Evolutionary conservation across 2,329 filamentous ascomycete species (phyloP).

Genomic region (Trichophyton simii): DNA sequence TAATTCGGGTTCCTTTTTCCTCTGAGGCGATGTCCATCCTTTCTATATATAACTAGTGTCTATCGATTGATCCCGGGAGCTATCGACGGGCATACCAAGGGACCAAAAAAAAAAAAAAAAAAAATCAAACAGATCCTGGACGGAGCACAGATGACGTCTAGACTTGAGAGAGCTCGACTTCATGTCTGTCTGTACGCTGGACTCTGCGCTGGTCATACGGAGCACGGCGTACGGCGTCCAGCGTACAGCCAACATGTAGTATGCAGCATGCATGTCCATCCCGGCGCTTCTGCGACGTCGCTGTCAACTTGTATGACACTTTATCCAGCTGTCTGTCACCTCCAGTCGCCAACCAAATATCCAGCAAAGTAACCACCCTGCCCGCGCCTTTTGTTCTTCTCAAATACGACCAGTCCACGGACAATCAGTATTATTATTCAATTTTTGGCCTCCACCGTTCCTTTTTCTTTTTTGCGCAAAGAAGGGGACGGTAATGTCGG

Average conservation of each 20-base stretch:
- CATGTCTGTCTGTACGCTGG: not conserved
- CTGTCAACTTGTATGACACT: not conserved
- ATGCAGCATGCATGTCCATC: not conserved
- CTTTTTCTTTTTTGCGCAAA: too few species aligned
- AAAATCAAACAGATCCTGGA: too few species aligned
- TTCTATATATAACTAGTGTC: not conserved
- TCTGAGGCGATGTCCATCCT: not conserved
- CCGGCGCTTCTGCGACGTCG: not conserved
- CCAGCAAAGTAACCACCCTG: too few species aligned
- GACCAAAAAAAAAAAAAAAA: too few species aligned
- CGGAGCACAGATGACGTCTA: not conserved
- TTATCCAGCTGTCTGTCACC: not conserved
- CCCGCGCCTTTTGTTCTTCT: too few species aligned
- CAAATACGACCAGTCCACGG: too few species aligned
- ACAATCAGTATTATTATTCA: too few species aligned
- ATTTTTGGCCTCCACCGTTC: not conserved
- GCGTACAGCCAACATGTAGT: too few species aligned
- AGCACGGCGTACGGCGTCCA: not conserved
- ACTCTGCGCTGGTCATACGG: not conserved
- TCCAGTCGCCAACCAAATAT: not conserved
- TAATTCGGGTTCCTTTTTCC: not conserved
- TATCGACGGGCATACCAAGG: not conserved
- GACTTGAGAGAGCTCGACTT: not conserved
- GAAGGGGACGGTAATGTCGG: too few species aligned
- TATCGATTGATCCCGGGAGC: not conserved